These are phyloP conservation scores for Aureobasidium leucospermi DNA, from an alignment of 2,329 filamentous ascomycete genomes.

Conservation along the genomic window DNA sequence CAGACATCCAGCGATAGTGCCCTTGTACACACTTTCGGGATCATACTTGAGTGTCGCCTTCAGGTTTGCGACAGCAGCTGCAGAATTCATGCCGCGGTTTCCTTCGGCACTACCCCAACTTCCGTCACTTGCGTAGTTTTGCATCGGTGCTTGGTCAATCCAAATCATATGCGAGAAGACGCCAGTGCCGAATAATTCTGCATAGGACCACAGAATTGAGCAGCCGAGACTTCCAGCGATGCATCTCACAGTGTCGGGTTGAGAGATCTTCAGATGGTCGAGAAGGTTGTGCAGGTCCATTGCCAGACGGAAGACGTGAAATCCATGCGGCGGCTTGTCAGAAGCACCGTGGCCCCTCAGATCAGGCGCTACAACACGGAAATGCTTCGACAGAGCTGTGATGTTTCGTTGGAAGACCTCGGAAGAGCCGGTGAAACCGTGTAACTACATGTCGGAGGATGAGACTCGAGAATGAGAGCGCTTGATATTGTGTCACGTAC, in stretches of 20 bases:
- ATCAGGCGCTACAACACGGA: not conserved
- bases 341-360: not conserved
- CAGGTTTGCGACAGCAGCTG: not conserved
- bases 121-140: conserved; percentile 2
- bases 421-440: conserved; percentile 3
- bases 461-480: not conserved
- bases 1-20: not conserved
- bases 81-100: conserved; percentile 7
- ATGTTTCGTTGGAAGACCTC: conserved; percentile 1
- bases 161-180: conserved; percentile 7
- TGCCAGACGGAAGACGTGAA: conserved; percentile 5
- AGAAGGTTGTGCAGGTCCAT: conserved; percentile 7
- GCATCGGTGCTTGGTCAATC: conserved; percentile 5
- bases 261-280: not conserved
- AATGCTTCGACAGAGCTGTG: not conserved
- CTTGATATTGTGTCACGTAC: not conserved
- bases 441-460: not conserved
- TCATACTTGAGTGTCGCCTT: conserved; percentile 4
- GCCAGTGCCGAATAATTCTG: not conserved
- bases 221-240: conserved; percentile 6
- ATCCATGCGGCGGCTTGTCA: not conserved
- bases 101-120: conserved; percentile 6
- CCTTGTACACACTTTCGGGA: conserved; percentile 1
- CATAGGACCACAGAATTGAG: conserved; percentile 2
- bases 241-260: not conserved